Conservation (phyloP, 2,329 filamentous ascomycete genomes). For the Phaeosphaeriaceae sp. region DNA sequence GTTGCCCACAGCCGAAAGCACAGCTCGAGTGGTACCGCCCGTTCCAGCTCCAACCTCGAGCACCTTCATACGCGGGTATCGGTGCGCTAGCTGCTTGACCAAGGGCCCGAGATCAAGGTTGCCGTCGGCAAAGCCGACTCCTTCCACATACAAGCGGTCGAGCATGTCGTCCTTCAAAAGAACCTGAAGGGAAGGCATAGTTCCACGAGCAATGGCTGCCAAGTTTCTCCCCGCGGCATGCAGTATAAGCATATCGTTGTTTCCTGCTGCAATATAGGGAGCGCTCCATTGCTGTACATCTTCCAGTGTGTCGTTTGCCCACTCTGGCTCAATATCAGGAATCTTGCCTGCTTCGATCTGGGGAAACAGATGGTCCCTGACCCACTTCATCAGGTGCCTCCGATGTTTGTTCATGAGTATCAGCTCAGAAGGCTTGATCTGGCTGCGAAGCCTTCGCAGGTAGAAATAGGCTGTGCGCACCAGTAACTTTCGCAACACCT, state of each 20-base stretch:
- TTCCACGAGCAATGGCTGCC: not conserved
- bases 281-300: not conserved
- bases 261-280: not conserved
- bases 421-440: slow-evolving; percentile 8
- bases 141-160: slow-evolving; percentile 4
- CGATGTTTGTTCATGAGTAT: not conserved
- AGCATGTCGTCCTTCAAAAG: slow-evolving; percentile 6
- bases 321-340: not conserved
- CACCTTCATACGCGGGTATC: slow-evolving; percentile 8
- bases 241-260: not conserved
- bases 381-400: no score
- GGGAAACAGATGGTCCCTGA: not conserved
- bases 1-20: slow-evolving; percentile 2
- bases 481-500: slow-evolving; percentile 7
- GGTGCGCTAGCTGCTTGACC: slow-evolving; percentile 5
- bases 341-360: no score
- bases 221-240: slow-evolving; percentile 3
- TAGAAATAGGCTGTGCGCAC: slow-evolving; percentile 9
- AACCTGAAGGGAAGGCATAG: not conserved
- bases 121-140: not conserved
- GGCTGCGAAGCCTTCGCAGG: slow-evolving; percentile 5
- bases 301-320: not conserved
- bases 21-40: slow-evolving; percentile 6
- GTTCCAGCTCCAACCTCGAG: slow-evolving; percentile 8
- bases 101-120: not conserved